Evolutionary conservation across 2,329 filamentous ascomycete genomes (phyloP).

Genomic region (Gyromitra esculenta): DNA sequence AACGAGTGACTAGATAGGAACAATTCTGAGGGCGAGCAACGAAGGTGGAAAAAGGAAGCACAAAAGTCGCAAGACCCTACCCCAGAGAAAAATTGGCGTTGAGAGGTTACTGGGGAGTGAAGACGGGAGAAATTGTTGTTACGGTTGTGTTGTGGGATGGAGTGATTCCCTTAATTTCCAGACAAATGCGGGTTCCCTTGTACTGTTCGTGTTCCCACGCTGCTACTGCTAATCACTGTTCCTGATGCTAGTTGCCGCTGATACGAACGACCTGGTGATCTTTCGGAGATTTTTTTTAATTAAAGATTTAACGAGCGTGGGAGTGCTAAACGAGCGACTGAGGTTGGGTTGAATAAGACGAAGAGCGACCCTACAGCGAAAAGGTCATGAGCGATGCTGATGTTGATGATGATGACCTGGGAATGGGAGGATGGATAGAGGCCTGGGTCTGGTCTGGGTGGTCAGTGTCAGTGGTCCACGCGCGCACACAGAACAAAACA

Average conservation of each 20-base stretch:
- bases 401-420: neutral
- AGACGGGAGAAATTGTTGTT: slow-evolving; percentile 26
- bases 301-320: slow-evolving; percentile 35
- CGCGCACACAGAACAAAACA: slow-evolving; percentile 1
- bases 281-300: slow-evolving; percentile 15
- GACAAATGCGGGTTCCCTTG: slow-evolving; percentile 31
- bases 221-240: slow-evolving; percentile 20
- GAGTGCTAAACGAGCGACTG: slow-evolving; percentile 45
- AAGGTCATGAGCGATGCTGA: slow-evolving; percentile 35
- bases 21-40: slow-evolving; percentile 21
- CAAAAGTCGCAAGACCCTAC: slow-evolving; percentile 41
- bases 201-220: slow-evolving; percentile 30
- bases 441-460: slow-evolving; percentile 2
- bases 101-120: slow-evolving; percentile 7
- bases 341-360: slow-evolving; percentile 35
- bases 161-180: slow-evolving; percentile 39
- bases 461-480: slow-evolving; percentile 13
- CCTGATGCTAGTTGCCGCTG: slow-evolving; percentile 26
- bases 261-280: slow-evolving; percentile 15
- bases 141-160: slow-evolving; percentile 23
- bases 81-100: slow-evolving; percentile 27
- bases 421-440: neutral
- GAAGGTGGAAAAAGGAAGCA: slow-evolving; percentile 15
- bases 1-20: slow-evolving; percentile 47
- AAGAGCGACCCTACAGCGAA: slow-evolving; percentile 22